A percentile compares a stretch with the other conserved stretches of the same genome.
These are phyloP conservation scores for Comarum palustre DNA, from an alignment of 306 rosid species.

Conservation along the genomic window DNA sequence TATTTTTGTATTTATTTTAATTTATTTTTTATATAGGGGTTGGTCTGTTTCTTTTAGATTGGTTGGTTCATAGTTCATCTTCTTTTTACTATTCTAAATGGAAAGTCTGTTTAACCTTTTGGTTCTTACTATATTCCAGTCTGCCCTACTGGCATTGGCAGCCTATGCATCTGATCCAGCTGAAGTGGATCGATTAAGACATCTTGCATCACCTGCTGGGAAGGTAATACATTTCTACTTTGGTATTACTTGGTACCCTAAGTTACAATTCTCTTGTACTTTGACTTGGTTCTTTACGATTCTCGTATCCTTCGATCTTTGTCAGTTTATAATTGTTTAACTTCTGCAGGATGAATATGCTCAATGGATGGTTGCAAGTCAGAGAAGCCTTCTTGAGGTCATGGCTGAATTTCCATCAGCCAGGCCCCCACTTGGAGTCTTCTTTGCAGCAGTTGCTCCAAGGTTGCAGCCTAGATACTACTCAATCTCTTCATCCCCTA, in stretches of 20 bases:
- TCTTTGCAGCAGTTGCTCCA: slow-evolving; percentile 89
- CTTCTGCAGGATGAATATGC: slow-evolving; percentile 81
- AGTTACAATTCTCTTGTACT: too few relatives aligned
- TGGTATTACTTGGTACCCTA: background rate
- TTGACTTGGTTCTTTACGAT: background rate
- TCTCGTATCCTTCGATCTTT: slow-evolving; percentile 11
- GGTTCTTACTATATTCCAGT: slow-evolving; percentile 42
- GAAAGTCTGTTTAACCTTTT: slow-evolving; percentile 6
- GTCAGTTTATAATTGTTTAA: slow-evolving; percentile 27
- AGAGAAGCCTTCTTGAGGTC: slow-evolving; percentile 96
- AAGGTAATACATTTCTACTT: slow-evolving; percentile 51
- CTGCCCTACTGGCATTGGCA: slow-evolving; percentile 78
- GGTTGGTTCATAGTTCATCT: background rate
- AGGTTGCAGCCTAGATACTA: slow-evolving; percentile 93
- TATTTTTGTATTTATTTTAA: background rate
- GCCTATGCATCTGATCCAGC: slow-evolving; percentile 84
- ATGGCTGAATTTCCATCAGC: slow-evolving; percentile 89
- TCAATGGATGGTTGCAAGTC: slow-evolving; percentile 73
- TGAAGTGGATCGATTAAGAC: slow-evolving; percentile 79
- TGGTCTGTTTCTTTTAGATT: background rate
- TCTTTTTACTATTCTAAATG: background rate
- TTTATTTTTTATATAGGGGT: background rate
- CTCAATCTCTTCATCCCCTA: slow-evolving; percentile 94
- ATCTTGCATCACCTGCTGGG: slow-evolving; percentile 94
- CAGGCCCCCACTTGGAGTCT: slow-evolving; percentile 86